Evolutionary conservation across 2,329 filamentous ascomycete species (phyloP).

Genomic region (Monilinia laxa): DNA sequence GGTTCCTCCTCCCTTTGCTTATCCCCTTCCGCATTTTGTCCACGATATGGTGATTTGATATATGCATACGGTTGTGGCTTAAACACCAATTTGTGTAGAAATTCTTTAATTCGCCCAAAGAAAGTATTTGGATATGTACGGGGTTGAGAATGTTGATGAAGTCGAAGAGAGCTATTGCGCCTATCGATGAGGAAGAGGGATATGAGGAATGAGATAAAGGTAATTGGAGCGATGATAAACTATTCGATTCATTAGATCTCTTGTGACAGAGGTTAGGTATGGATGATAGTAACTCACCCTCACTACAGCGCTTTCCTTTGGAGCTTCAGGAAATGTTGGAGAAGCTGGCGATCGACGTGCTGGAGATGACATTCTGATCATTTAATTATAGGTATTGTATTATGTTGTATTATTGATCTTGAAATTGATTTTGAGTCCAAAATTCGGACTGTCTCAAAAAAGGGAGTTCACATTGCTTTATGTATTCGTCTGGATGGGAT

Average conservation of each 20-base stretch:
- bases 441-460: no score
- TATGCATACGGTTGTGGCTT: conserved; percentile 33
- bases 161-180: conserved; percentile 31
- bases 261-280: neutral
- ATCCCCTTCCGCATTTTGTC: conserved; percentile 2
- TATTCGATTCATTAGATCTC: conserved; percentile 21
- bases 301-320: conserved; percentile 33
- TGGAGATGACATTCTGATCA: conserved; percentile 7
- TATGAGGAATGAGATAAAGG: conserved; percentile 40
- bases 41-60: conserved; percentile 28
- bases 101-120: conserved; percentile 24
- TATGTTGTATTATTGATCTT: neutral
- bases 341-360: conserved; percentile 21
- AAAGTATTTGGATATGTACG: conserved; percentile 25
- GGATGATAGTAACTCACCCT: conserved; percentile 29
- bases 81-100: conserved; percentile 32
- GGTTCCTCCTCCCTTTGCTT: conserved; percentile 28
- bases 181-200: conserved; percentile 39
- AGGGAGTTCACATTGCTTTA: conserved; percentile 2
- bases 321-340: conserved; percentile 29
- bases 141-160: conserved; percentile 25
- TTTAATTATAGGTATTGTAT: neutral
- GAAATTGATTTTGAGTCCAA: neutral
- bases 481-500: neutral
- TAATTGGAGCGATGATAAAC: conserved; percentile 39